Evolutionary conservation across 345 rosid species (phyloP).

Genomic region (Citrus australasica): DNA sequence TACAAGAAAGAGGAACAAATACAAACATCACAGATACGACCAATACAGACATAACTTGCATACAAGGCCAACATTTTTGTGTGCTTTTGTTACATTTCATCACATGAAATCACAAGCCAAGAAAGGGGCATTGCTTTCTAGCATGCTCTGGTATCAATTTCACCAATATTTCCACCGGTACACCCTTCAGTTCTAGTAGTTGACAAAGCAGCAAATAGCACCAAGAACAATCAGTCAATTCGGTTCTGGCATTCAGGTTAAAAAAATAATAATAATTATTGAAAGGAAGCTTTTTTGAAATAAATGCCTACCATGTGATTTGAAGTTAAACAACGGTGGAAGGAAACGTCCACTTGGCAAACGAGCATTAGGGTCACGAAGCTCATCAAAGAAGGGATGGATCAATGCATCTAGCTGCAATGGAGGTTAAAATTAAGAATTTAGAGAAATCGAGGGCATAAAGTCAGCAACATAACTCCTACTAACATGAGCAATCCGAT

Average conservation of each 20-base stretch:
- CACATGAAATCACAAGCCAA: conserved; percentile 52
- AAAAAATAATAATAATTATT: not conserved
- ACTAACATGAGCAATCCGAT: not conserved
- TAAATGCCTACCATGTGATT: conserved; percentile 60
- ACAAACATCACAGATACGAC: conserved; percentile 20
- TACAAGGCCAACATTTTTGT: conserved; percentile 5
- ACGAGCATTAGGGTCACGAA: conserved; percentile 72
- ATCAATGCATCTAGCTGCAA: conserved; percentile 78
- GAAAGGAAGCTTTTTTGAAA: not conserved
- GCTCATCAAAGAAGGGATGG: conserved; percentile 96
- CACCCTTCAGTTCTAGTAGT: conserved; percentile 80
- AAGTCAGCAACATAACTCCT: not conserved
- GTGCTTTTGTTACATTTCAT: conserved; percentile 19
- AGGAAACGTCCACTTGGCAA: conserved; percentile 87
- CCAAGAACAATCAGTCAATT: not conserved
- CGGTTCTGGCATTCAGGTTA: not conserved
- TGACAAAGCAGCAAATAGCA: not conserved
- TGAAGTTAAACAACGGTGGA: conserved; percentile 87
- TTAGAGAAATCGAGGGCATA: not conserved
- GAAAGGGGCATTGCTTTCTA: conserved; percentile 76
- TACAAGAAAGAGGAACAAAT: conserved; percentile 9
- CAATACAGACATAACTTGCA: conserved; percentile 24
- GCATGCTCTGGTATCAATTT: conserved; percentile 86
- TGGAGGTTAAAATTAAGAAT: not conserved
- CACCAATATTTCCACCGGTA: conserved; percentile 55